phyloP scores from a whole-genome alignment of 2,329 filamentous ascomycete species.

The Fusarium citri region DNA sequence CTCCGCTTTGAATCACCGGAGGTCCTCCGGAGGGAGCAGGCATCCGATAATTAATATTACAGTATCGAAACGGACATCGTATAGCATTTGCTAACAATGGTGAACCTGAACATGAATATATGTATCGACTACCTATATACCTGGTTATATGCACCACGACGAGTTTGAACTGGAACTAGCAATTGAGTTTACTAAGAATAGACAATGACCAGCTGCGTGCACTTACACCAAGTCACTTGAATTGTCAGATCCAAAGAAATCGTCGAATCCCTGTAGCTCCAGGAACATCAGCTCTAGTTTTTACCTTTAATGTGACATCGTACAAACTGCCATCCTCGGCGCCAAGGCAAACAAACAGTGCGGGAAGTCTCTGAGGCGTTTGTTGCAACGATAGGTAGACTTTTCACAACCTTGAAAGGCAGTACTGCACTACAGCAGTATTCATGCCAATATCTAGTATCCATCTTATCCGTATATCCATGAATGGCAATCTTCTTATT shows the following conservation, averaged over 20 bases:
- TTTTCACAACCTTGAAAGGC: not conserved
- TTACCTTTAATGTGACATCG: not conserved
- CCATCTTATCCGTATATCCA: not conserved
- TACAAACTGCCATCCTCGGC: not conserved
- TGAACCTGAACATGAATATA: not conserved
- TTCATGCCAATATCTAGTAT: not conserved
- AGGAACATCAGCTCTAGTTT: not conserved
- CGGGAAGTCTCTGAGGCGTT: not conserved
- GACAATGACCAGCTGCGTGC: not conserved
- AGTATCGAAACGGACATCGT: not conserved
- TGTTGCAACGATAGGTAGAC: not conserved
- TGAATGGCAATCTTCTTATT: not conserved
- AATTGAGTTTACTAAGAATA: not conserved
- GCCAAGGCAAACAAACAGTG: not conserved
- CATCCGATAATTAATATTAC: not conserved
- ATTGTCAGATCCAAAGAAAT: not conserved
- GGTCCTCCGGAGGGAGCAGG: conserved; percentile 11
- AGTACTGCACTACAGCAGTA: not conserved
- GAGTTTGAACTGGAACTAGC: not conserved
- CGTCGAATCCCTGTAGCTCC: not conserved
- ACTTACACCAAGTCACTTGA: not conserved
- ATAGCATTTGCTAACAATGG: not conserved
- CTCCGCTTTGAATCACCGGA: conserved; percentile 1
- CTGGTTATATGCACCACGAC: not conserved
- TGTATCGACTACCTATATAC: not conserved